phyloP scores from a whole-genome alignment of 2,329 filamentous ascomycete genomes.

The Calonectria pteridis region DNA sequence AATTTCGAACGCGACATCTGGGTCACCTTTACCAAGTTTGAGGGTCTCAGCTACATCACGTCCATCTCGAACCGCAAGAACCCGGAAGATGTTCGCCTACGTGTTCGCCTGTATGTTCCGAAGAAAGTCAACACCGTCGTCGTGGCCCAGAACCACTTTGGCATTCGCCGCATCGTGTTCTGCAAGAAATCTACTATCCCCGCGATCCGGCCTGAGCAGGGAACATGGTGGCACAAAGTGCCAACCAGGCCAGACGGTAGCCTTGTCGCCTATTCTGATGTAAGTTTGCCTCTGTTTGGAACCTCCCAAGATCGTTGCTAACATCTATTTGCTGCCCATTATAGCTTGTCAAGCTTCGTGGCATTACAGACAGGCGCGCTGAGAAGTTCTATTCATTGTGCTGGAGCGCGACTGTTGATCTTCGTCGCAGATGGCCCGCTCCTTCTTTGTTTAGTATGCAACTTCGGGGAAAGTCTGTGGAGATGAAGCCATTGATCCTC shows the following conservation, averaged over 20 bases:
- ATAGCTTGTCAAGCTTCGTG: not conserved
- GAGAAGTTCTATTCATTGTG: too few relatives aligned
- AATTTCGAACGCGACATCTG: not conserved
- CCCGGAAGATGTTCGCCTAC: not conserved
- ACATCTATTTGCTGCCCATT: not conserved
- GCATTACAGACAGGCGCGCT: not conserved
- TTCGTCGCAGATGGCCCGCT: not conserved
- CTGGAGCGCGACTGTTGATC: not conserved
- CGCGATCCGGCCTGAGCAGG: not conserved
- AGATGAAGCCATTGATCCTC: not conserved
- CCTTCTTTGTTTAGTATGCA: not conserved
- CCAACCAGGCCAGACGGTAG: too few relatives aligned
- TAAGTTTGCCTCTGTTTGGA: not conserved
- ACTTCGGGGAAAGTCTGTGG: not conserved
- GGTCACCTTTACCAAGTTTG: not conserved
- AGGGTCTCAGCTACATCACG: not conserved
- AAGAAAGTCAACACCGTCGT: not conserved
- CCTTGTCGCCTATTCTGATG: not conserved
- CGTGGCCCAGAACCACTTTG: not conserved
- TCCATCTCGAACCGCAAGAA: not conserved
- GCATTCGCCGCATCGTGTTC: not conserved
- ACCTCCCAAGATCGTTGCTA: not conserved
- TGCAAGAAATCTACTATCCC: too few relatives aligned
- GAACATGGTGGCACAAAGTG: not conserved
- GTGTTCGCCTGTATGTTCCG: not conserved